Evolutionary conservation across 352 stramenopile genomes (phyloP).

Genomic region (Paralagenidium karlingii): DNA sequence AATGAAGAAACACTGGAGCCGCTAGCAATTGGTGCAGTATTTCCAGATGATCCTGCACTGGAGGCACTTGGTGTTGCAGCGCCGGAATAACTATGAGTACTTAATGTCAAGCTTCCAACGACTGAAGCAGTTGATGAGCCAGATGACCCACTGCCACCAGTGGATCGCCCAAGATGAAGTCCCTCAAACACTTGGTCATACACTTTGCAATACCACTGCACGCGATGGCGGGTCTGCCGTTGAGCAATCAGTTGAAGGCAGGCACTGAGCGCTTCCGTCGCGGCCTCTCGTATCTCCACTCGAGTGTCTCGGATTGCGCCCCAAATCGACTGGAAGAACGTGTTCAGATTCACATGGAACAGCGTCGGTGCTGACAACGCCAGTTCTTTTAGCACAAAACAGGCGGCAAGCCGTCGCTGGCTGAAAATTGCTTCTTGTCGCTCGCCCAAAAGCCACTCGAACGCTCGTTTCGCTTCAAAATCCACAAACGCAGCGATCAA

Average conservation of each 20-base stretch:
- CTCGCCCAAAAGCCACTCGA: conserved; percentile 78
- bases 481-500: conserved; percentile 85
- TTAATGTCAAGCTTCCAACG: too few species aligned
- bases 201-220: conserved; percentile 89
- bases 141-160: too few species aligned
- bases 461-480: conserved; percentile 85
- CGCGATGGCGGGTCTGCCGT: conserved; percentile 63
- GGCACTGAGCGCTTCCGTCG: conserved; percentile 69
- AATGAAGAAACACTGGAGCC: background rate
- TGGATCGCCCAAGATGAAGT: conserved; percentile 12
- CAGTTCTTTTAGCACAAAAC: conserved; percentile 81
- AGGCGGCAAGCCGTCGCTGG: conserved; percentile 62
- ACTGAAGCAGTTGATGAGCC: too few species aligned
- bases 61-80: too few species aligned
- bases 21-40: background rate
- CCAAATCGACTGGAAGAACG: conserved; percentile 90
- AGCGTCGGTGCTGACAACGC: conserved; percentile 77
- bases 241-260: conserved; percentile 81
- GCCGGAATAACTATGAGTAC: background rate
- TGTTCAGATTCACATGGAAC: conserved; percentile 86
- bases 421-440: conserved; percentile 60
- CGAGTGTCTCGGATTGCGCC: conserved; percentile 54
- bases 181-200: conserved; percentile 86
- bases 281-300: conserved; percentile 74
- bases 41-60: background rate